Evolutionary conservation across 305 asterid genomes (phyloP).

Genomic region (Fraxinus angustifolia): DNA sequence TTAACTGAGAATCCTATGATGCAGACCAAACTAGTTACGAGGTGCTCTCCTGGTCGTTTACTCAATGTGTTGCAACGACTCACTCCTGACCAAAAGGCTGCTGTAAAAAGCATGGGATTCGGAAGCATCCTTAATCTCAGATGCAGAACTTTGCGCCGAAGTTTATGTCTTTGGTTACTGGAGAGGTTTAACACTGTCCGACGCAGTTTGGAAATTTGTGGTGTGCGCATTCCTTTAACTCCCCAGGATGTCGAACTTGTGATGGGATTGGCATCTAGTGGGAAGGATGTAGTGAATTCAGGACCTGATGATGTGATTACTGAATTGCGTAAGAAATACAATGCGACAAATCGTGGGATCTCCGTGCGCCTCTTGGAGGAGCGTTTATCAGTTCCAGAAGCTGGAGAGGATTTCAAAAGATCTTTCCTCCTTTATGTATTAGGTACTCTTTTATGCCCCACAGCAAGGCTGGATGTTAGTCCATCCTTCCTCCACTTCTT

Average conservation of each 20-base stretch:
- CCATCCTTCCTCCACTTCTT: constrained; percentile 97
- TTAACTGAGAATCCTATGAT: constrained; percentile 19
- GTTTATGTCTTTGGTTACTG: constrained; percentile 90
- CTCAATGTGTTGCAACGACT: constrained; percentile 75
- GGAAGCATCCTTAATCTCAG: constrained; percentile 92
- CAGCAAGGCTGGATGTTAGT: constrained; percentile 96
- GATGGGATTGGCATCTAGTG: constrained; percentile 87
- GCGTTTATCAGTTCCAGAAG: constrained; percentile 79
- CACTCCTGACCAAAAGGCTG: constrained; percentile 70
- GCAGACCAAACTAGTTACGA: constrained; percentile 91
- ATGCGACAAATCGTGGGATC: constrained; percentile 92
- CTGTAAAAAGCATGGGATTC: constrained; percentile 93
- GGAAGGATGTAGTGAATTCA: constrained; percentile 91
- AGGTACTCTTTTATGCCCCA: constrained; percentile 91
- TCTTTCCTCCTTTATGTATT: constrained; percentile 93
- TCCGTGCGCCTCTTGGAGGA: constrained; percentile 89
- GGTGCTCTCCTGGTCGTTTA: constrained; percentile 97
- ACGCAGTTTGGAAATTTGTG: constrained; percentile 89
- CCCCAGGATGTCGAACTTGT: constrained; percentile 94
- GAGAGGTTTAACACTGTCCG: constrained; percentile 85
- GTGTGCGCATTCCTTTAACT: constrained; percentile 87
- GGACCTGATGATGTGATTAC: constrained; percentile 85
- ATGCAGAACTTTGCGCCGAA: constrained; percentile 89
- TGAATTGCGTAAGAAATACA: constrained; percentile 77
- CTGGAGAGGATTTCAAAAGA: constrained; percentile 94